Base-by-base conservation (phyloP, 2,329 filamentous ascomycete genomes). In the Podosphaera leucotricha region DNA sequence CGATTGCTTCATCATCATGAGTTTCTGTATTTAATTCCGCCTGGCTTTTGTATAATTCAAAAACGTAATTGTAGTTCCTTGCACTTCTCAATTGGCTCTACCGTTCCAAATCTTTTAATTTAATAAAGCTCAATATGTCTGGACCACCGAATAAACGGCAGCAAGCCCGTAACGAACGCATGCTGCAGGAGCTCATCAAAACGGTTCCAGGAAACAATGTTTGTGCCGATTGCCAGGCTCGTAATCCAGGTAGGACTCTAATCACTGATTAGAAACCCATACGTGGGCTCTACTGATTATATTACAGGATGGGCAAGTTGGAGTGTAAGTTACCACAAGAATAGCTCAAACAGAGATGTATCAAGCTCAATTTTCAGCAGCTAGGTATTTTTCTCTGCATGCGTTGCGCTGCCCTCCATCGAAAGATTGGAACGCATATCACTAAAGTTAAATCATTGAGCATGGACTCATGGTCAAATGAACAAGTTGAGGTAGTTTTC, bases 381-480 rank as follows among this genome's bases (percentile, higher is more conserved):
- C 66, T 98, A 63, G 90, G 90, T 47, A 75, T 95, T 51, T 98
- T 98, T 60, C 68, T 98, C 43, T 98, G 90, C 64, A 92, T 98
- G 81, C 83, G 90, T 59, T 98, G 90, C 67, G 90, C 86, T 44
- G 74, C 85, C 44, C 72, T 95, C 57, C 90, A 98, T 66, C 82
- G 90, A 57, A 95, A 95, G 64, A 68, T 98, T 56, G 90, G 90
- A 48, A 95, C 90, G 36, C 90, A 98, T 62, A 84, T 98, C 50
- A 94, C 86, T 52, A 98, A 98, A 62, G 85, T 98, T 66, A 98
- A 98, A 63, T 95, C 86, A 33, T 63, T 98, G 64, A 95, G 81
- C 61, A 95, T 98, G 86, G 90, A 98, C 63, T 90, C 80, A 53
- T 98, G 90, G 90, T 77, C 81, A 41, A 78, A 79, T 56, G 90